Evolutionary conservation across 2,329 filamentous ascomycete genomes (phyloP), one percentile per base, ranked within the genome.

Genomic region (Pseudogymnoascus destructans): DNA sequence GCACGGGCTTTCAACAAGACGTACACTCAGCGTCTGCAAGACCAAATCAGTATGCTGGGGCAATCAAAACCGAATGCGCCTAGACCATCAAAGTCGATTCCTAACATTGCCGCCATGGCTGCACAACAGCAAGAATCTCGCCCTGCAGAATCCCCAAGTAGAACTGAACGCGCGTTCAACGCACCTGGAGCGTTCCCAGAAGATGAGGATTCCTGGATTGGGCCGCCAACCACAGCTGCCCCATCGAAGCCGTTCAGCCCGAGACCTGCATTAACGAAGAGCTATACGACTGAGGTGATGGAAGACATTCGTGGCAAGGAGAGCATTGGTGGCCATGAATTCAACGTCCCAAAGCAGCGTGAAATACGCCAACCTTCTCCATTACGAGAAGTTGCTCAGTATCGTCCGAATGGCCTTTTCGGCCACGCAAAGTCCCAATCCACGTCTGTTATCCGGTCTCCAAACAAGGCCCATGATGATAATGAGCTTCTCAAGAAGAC

Each of bases 1-100:
- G 77, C 79, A 5, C 79, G 77, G 64, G 71, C 79, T 1, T 85
- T 92, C 67, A 89, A 84, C 71, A 95, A 95, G 70, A 91, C 89
- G 0, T 95, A 93, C n/a, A 95, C 93, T 0, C 91, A 97, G 70
- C 79, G 88, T 42, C 76, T 98, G 13, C 90, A 95, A 63, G 92
- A 97, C 66, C 89, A 91, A 65, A 97, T 98, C 65, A 95, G 84
- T 67, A 79, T 80, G 73, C 73, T 85, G 55, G 81, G 81, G 13
- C 80, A 85, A 64, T 75, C 76, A 0, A 79, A 70, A 58, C 59
- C 67, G 9, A 63, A 62, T 57, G 61, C 65, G 23, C 62, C 67
- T 55, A 65, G 67, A 10, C 56, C 61, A 10, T 70, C 69, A 5
- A 70, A 70, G 55, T 69, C 68, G 15, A 65, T 69, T 32, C 63